Percentiles rank a stretch among this genome's conserved stretches.
Evolutionary conservation across 305 asterid species (phyloP).

Genomic region (Ilex paraguariensis): DNA sequence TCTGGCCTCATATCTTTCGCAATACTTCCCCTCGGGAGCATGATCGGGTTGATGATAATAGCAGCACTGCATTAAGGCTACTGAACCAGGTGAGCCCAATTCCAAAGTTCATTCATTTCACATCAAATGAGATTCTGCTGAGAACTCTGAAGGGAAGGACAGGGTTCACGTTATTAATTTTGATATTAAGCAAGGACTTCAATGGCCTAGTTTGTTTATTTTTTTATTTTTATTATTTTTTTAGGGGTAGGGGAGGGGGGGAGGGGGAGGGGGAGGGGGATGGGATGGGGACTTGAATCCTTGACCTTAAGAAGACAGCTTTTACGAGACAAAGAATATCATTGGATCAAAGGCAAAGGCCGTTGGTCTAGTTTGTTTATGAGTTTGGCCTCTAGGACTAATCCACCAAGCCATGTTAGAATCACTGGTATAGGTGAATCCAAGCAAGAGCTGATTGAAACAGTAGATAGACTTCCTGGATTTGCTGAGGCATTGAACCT

Average conservation of each 20-base stretch:
- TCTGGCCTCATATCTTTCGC: constrained; percentile 82
- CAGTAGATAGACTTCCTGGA: constrained; percentile 68
- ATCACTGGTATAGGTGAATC: constrained; percentile 88
- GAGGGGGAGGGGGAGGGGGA: too few species aligned
- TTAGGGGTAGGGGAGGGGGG: too few species aligned
- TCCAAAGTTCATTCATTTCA: constrained; percentile 77
- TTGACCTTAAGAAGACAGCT: too few species aligned
- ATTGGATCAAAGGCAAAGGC: too few species aligned
- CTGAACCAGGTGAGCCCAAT: constrained; percentile 74
- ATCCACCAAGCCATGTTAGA: constrained; percentile 78
- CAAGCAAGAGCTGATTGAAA: constrained; percentile 76
- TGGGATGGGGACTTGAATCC: too few species aligned
- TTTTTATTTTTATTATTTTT: too few species aligned
- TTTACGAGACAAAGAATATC: too few species aligned
- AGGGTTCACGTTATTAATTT: constrained; percentile 84
- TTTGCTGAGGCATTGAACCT: constrained; percentile 65
- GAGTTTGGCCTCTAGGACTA: constrained; percentile 65
- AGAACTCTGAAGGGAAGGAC: constrained; percentile 77
- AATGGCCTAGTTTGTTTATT: constrained; percentile 90
- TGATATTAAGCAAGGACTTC: constrained; percentile 86
- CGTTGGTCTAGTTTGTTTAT: constrained; percentile 91
- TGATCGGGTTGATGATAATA: constrained; percentile 53
- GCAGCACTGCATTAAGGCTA: constrained; percentile 45
- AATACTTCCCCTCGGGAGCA: constrained; percentile 56
- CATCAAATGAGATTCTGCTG: constrained; percentile 78